Base-by-base conservation (phyloP, 1,284 basidiomycete species). In the Mycena sp. region DNA sequence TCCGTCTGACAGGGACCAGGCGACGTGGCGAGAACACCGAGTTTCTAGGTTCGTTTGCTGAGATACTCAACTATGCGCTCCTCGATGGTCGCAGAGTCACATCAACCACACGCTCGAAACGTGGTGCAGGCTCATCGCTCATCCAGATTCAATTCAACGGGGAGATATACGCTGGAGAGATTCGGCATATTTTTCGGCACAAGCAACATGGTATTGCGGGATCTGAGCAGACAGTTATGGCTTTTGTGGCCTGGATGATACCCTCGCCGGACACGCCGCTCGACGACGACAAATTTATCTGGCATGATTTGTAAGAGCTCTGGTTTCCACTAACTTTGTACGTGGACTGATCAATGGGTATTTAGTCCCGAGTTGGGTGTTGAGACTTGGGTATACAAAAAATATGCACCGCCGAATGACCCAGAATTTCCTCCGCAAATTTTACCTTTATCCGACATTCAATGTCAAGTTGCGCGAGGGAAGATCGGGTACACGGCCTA, bases 391-490 rank as follows among this genome's bases (percentile, higher is more conserved):
- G 35, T 46, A 19, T 50, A 32, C 46, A 32, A 49, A n/a, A 12
- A 10, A 12, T 49, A 49, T 19, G 46, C 37, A n/a, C 2, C 46
- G 30, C 19, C 21, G 25, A 50, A 30, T 11, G 12, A 46, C 49
- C n/a, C n/a, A n/a, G n/a, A 14, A 19, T 50, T 30, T 43, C 56
- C 45, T 6, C 56, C 46, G 4, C 14, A 25, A 41, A 28, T 58
- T 4, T 16, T 58, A 21, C 56, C 26, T 9, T 32, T 58, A 10
- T 23, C 10, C 19, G 25, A 50, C 9, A 32, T 58, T 43, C 45
- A 58, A 6, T 58, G 56, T 17, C 46, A 58, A 46, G 37, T 58
- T 38, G 7, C 45, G 3, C 56, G 56, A 2, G 44, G 56, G 4
- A 50, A 32, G 17, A 30, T 57, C n/a, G n/a, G n/a, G n/a, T n/a